Evolutionary conservation across 306 rosid species (phyloP), one percentile per base, ranked within the genome.

Genomic region (Hippophae tibetana): DNA sequence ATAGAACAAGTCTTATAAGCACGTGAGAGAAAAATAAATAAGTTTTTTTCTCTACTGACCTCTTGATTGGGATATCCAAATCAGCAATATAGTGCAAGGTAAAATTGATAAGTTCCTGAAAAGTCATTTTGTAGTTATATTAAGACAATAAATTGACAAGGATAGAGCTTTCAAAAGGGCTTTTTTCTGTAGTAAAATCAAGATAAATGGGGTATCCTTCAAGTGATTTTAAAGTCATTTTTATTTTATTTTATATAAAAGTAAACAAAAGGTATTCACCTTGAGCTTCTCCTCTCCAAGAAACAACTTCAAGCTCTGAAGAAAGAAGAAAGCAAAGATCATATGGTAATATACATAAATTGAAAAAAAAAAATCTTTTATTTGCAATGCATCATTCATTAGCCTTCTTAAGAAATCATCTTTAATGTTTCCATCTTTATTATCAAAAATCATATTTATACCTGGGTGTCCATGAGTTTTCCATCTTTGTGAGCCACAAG

Each of bases 401-500:
- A 31, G 4, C 38, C 38, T 31, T 4, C 38, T 31, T 31, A 31
- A 31, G 38, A 31, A 31, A 31, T 31, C 38, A 31, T 2, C 38
- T 31, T 31, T 31, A 31, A 31, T 2, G 38, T 31, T 31, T 31
- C 38, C 38, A 31, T 31, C 38, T 31, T 31, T 31, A 31, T 31
- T 31, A 4, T 4, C 38, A 31, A 4, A 2, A 31, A 31, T 31
- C 38, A 66, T 46, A 31, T 13, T 10, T 31, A 55, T 84, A 87
- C 99, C 96, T 92, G 84, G 54, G 76, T 83, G 69, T 82, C 99
- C 69, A 88, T 66, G 61, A 85, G 92, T 51, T 78, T 74, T 70
- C 94, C 90, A 42, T 74, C 83, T 76, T 87, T 82, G 68, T 90
- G 92, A 72, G 97, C 97, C 74, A 90, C 89, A 42, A 90, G 96